Base-by-base conservation (phyloP, 129 eudicot species). In the carrot (Daucus carota) region DNA sequence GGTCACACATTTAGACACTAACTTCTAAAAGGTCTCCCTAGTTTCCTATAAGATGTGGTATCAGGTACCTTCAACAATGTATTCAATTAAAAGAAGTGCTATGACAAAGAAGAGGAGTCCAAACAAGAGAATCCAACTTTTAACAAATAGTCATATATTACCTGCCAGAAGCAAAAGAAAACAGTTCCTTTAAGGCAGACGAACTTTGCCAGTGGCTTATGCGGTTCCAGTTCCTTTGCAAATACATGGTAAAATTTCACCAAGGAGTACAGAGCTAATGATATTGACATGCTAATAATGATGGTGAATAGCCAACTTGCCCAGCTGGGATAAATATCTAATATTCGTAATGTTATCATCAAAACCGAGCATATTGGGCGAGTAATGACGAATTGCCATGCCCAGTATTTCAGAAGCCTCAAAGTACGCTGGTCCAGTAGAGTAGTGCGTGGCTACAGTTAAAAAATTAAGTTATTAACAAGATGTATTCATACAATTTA, bases 151-250 rank as follows among this genome's bases (percentile, higher is more conserved):
- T 43, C 78, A 48, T 48, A 57, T 17, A 70, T 83, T 87, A 94
- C 99, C 99, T 94, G 99, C 94, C 96, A 91, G 79, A 87, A 94
- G 86, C 93, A 74, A 80, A 94, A 89, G 87, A 91, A 91, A 74
- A 91, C 89, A 36, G 87, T 81, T 74, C 99, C 97, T 65, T 72
- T 87, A 77, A 91, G 80, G 80, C 96, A 87, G 77, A 85, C 73
- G 79, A 94, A 89, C 88, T 94, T 94, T 24, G 97, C 83, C n/a
- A 94, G 88, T 48, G 99, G 96, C 73, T 91, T 91, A 76, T 94
- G 96, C 11, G 97, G 99, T 73, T 79, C 70, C 85, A 94, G 75
- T 73, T 94, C 99, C 79, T 94, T 94, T 9, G 92, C 90, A 75
- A 94, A 94, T 43, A 86, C 85, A 74, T 89, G 92, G 83, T 91